These are phyloP conservation scores for Botrytis fabae DNA, from an alignment of 2,329 filamentous ascomycete species.

Conservation along the genomic window DNA sequence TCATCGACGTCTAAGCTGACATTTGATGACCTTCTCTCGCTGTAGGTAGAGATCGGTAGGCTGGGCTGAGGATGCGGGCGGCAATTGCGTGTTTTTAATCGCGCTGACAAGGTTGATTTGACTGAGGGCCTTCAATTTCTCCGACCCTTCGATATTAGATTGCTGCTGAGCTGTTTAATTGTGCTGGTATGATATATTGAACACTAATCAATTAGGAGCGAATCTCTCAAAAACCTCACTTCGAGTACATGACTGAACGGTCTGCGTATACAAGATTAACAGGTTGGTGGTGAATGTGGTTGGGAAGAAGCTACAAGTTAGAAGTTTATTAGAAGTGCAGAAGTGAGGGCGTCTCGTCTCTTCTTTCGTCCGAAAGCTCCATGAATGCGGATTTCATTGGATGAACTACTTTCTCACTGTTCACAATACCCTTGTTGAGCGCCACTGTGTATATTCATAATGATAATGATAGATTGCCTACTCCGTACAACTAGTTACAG, in stretches of 20 bases:
- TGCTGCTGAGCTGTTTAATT: neutral
- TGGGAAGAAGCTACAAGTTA: neutral
- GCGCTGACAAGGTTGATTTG: slow-evolving; percentile 13
- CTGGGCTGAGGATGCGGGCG: slow-evolving; percentile 8
- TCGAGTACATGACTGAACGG: neutral
- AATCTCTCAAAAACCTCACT: neutral
- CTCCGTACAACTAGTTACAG: neutral
- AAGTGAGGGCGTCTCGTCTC: slow-evolving; percentile 12
- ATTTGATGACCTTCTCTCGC: neutral
- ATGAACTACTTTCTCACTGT: neutral
- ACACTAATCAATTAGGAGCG: neutral
- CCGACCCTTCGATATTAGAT: neutral
- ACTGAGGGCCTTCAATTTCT: neutral
- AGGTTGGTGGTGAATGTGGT: neutral
- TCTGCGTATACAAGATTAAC: neutral
- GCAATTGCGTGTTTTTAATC: slow-evolving; percentile 19
- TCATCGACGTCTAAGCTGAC: slow-evolving; percentile 20
- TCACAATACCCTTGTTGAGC: slow-evolving; percentile 11
- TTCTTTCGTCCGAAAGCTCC: slow-evolving; percentile 11
- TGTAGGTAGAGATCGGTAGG: neutral
- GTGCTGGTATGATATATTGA: neutral
- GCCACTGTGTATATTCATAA: slow-evolving; percentile 21
- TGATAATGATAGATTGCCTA: slow-evolving; percentile 6
- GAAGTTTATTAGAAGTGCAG: neutral
- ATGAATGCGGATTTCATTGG: slow-evolving; percentile 19